A percentile compares a stretch with the other conserved stretches of the same genome.
phyloP scores from a whole-genome alignment of 208 protist species.

The Wallacemonas sp. region DNA sequence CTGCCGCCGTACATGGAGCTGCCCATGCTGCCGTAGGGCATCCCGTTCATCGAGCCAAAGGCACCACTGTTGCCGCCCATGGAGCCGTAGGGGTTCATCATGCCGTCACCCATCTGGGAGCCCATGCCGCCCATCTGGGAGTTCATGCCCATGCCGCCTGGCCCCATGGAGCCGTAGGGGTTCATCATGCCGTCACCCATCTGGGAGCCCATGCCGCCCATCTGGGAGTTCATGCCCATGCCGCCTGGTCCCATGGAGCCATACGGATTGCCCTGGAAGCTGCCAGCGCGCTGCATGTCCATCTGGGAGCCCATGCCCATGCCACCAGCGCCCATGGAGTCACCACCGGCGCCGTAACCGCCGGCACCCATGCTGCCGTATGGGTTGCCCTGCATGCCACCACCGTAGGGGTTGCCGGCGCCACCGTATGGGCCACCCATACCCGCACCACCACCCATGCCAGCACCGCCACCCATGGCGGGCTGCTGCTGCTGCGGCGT shows the following conservation, averaged over 20 bases:
- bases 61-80: constrained; percentile 17
- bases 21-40: constrained; percentile 29
- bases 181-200: constrained; percentile 9
- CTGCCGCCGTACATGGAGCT: constrained; percentile 34
- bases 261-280: background rate
- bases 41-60: constrained; percentile 40
- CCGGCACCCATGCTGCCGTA: background rate
- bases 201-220: constrained; percentile 14
- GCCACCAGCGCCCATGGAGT: constrained; percentile 18
- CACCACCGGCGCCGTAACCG: background rate
- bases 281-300: constrained; percentile 11
- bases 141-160: constrained; percentile 20
- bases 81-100: constrained; percentile 21
- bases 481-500: background rate
- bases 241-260: constrained; percentile 14
- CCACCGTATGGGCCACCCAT: background rate
- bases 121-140: constrained; percentile 18
- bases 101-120: constrained; percentile 22
- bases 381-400: constrained; percentile 13
- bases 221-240: constrained; percentile 20
- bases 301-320: constrained; percentile 18
- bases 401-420: background rate
- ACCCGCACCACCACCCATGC: background rate
- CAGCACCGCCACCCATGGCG: background rate
- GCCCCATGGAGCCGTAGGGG: constrained; percentile 17